Evolutionary conservation across 352 stramenopile genomes (phyloP).

Genomic region (Thalassiosira livingstoniorum): DNA sequence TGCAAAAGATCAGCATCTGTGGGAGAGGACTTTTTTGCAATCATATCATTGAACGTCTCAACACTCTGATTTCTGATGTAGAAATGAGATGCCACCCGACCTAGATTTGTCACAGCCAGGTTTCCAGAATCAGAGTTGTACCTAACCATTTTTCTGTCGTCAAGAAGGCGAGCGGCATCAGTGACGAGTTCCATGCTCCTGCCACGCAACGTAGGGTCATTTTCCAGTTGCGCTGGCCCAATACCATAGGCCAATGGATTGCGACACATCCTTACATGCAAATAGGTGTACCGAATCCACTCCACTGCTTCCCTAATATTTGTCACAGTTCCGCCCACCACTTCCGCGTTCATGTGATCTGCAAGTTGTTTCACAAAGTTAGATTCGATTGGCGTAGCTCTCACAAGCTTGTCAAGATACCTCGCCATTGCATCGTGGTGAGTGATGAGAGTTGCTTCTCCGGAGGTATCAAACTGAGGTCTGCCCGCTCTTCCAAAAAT

Average conservation of each 20-base stretch:
- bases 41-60: conserved; percentile 95
- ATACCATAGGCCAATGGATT: conserved; percentile 99
- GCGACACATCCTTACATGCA: conserved; percentile 98
- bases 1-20: conserved; percentile 74
- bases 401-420: conserved; percentile 96
- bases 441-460: conserved; percentile 98
- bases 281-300: conserved; percentile 98
- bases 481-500: conserved; percentile 98
- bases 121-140: conserved; percentile 89
- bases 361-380: conserved; percentile 98
- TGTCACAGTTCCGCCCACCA: conserved; percentile 98
- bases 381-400: conserved; percentile 97
- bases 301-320: conserved; percentile 95
- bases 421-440: conserved; percentile 90
- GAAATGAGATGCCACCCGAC: conserved; percentile 97
- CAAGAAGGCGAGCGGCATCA: conserved; percentile 79
- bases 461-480: conserved; percentile 99
- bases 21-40: conserved; percentile 82
- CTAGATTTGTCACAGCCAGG: conserved; percentile 96
- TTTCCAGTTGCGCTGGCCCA: conserved; percentile 90
- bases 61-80: conserved; percentile 99
- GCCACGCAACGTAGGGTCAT: conserved; percentile 88
- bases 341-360: conserved; percentile 99
- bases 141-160: conserved; percentile 88
- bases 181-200: conserved; percentile 75